phyloP scores from a whole-genome alignment of 2,329 filamentous ascomycete species.

The Alternaria incomplexa region DNA sequence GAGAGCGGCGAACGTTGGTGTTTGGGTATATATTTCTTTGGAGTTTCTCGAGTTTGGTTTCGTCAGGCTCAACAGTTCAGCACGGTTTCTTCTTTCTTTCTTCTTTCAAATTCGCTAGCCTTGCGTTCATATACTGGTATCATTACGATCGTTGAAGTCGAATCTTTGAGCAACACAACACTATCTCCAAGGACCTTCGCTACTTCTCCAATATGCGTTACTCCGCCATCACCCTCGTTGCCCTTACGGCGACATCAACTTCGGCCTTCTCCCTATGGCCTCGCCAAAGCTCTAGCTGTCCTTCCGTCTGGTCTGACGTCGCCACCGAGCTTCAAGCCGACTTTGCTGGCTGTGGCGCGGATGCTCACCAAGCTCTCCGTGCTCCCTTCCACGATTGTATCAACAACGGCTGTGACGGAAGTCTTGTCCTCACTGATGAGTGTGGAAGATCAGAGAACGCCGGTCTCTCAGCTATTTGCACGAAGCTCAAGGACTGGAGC shows the following conservation, averaged over 20 bases:
- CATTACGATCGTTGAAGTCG: background rate
- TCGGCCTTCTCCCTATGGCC: slow-evolving; percentile 3
- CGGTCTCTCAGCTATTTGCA: slow-evolving; percentile 53
- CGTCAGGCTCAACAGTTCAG: background rate
- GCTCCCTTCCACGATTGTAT: slow-evolving; percentile 38
- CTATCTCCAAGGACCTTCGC: background rate
- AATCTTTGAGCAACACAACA: background rate
- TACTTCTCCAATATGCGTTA: background rate
- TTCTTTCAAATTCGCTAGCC: background rate
- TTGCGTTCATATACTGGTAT: background rate
- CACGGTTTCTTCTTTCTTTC: background rate
- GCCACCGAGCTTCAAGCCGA: slow-evolving; percentile 20
- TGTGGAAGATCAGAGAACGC: slow-evolving; percentile 47
- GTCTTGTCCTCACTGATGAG: slow-evolving; percentile 31
- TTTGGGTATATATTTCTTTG: background rate
- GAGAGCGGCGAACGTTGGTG: background rate
- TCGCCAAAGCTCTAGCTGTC: slow-evolving; percentile 20
- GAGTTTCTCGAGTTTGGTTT: background rate
- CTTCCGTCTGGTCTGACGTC: slow-evolving; percentile 25
- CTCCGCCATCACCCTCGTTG: background rate
- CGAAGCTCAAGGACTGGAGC: slow-evolving; percentile 46
- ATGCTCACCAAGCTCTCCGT: slow-evolving; percentile 31
- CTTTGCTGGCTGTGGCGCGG: slow-evolving; percentile 26
- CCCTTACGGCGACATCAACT: background rate
- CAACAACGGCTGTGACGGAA: slow-evolving; percentile 36